Conservation (phyloP, 2,329 filamentous ascomycete species). For the Claviceps africana region DNA sequence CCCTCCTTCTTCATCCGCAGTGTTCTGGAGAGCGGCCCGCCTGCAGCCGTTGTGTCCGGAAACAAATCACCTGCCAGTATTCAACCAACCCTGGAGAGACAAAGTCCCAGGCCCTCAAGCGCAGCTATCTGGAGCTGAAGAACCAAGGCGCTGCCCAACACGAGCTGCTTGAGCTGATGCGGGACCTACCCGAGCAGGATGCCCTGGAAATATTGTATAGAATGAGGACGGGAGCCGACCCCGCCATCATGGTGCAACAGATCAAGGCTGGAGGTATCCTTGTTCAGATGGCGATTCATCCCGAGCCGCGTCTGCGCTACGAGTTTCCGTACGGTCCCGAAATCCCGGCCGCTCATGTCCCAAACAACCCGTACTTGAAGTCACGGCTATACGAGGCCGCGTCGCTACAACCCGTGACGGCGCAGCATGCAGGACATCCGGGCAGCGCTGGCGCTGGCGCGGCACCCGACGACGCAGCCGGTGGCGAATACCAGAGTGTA, state of each 20-base stretch:
- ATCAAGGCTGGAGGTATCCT: constrained; percentile 22
- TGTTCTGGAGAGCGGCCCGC: constrained; percentile 14
- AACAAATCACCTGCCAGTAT: constrained; percentile 10
- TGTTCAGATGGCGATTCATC: constrained; percentile 22
- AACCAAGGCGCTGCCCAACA: constrained; percentile 3
- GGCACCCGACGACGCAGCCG: neutral
- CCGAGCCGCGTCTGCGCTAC: constrained; percentile 25
- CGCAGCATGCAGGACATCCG: neutral
- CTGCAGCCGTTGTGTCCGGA: constrained; percentile 12
- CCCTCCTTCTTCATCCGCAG: too few relatives aligned
- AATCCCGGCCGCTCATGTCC: constrained; percentile 9
- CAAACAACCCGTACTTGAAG: constrained; percentile 14
- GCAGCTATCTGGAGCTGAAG: constrained; percentile 2
- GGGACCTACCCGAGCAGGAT: constrained; percentile 13
- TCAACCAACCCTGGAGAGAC: constrained; percentile 10
- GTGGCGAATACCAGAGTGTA: constrained; percentile 7
- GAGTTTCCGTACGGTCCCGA: constrained; percentile 22
- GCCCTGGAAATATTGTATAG: constrained; percentile 20
- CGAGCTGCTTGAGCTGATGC: constrained; percentile 10
- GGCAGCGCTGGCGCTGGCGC: neutral
- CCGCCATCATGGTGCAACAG: constrained; percentile 18
- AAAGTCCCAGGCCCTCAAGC: constrained; percentile 9
- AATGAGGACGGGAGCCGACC: constrained; percentile 21
- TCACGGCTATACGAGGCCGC: constrained; percentile 15
- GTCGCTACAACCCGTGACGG: constrained; percentile 3